Evolutionary conservation across 768 basidiomycete species (phyloP), one percentile per base, ranked within the genome.

Genomic region (Termitomyces eurrhizus): DNA sequence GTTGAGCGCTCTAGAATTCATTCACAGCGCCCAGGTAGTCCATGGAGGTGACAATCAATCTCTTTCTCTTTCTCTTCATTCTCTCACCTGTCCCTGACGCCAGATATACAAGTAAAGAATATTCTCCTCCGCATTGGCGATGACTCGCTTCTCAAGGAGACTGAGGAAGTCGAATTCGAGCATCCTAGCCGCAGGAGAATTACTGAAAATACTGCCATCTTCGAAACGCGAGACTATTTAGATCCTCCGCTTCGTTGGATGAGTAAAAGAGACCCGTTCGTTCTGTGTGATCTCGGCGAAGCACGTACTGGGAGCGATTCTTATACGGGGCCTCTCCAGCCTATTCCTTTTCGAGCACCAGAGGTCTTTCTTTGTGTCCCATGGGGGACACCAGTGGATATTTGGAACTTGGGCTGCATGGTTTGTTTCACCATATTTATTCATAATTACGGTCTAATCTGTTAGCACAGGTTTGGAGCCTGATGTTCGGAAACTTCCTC

Each of bases 271-370:
- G 8, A 2, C 7, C 9, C 9, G 8, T 9, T 33, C 32, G 29
- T 58, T 33, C 29, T 58, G 8, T 58, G 57, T 52, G 57, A 58
- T 44, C 52, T 58, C 3, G 57, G 57, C 14, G 36, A 39, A 42
- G 57, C 49, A 11, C 57, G 41, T 44, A 52, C 7, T 1, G 49
- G 57, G 7, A 6, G 35, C 12, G 11, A 8, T 0, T 41, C 11
- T 7, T n/a, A 52, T 16, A 50, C 21, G 16, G 57, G 12, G 14
- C 36, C 52, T 4, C 21, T 41, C 37, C 48, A 57, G 21, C 36
- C 48, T 16, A 12, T 9, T n/a, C 24, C 2, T 4, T 52, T 32
- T 24, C 57, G 50, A 41, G 48, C 57, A 7, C 57, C 57, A 7
- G 57, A 51, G 13, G 46, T 58, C 7, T 51, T 52, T 14, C 3